A percentile compares a stretch with the other conserved stretches of the same genome.
Conservation (phyloP, 805 yeast species). For the Pichia nanzhaoensis region DNA sequence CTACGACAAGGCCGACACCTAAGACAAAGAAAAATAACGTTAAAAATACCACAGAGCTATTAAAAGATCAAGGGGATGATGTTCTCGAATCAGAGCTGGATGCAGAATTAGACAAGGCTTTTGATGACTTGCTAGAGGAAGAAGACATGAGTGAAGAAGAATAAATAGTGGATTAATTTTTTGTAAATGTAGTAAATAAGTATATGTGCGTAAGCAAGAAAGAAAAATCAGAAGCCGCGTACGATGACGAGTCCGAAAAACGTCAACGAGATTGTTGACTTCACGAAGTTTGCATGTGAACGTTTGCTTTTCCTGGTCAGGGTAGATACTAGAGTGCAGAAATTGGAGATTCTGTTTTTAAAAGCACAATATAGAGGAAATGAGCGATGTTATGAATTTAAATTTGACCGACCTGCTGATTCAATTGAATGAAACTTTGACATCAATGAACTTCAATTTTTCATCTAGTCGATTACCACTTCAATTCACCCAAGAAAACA, state of each 20-base stretch:
- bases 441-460: conserved; percentile 18
- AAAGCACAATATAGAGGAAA: background rate
- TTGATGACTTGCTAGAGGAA: conserved; percentile 17
- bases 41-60: background rate
- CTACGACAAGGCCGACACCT: background rate
- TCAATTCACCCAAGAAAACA: conserved; percentile 8
- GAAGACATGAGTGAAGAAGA: conserved; percentile 27
- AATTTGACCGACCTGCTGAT: conserved; percentile 19
- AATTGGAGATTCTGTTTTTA: background rate
- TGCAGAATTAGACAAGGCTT: conserved; percentile 8
- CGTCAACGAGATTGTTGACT: too few relatives aligned
- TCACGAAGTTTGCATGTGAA: too few relatives aligned
- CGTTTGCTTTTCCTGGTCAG: too few relatives aligned
- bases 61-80: background rate
- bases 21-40: background rate
- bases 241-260: too few relatives aligned
- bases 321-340: background rate
- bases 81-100: conserved; percentile 2
- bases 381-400: conserved; percentile 4
- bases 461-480: conserved; percentile 2
- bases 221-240: too few relatives aligned
- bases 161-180: conserved; percentile 3
- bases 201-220: too few relatives aligned
- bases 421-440: conserved; percentile 21
- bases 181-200: background rate